phyloP scores from a whole-genome alignment of 78 protist species.

The Dictyostelium purpureum region DNA sequence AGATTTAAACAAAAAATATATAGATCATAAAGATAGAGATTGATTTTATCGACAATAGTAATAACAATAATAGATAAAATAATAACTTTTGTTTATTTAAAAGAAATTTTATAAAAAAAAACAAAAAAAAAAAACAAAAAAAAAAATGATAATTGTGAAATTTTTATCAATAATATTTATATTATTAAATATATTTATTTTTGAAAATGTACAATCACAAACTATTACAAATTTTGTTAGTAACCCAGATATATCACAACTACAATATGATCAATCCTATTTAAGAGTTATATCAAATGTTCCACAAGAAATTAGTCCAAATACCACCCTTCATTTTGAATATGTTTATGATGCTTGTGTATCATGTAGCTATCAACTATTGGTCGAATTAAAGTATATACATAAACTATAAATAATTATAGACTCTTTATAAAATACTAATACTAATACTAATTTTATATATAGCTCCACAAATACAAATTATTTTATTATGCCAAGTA shows the following conservation, averaged over 20 bases:
- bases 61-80: no score
- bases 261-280: constrained; percentile 5
- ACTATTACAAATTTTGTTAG: neutral
- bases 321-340: neutral
- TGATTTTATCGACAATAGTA: no score
- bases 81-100: no score
- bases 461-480: constrained; percentile 7
- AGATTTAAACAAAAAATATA: no score
- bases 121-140: no score
- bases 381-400: constrained; percentile 19
- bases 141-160: no score
- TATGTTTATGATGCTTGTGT: constrained; percentile 44
- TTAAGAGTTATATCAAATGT: constrained; percentile 20
- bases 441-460: neutral
- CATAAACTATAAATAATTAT: neutral
- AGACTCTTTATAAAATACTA: neutral
- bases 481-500: constrained; percentile 21
- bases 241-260: neutral
- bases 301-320: neutral
- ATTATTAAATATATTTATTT: no score
- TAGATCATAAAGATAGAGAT: no score
- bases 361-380: constrained; percentile 12
- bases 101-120: no score
- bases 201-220: neutral
- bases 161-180: no score